A percentile compares a stretch with the other conserved stretches of the same genome.
Conservation (phyloP, 495 filamentous ascomycete species). For the Apiosordaria backusii region DNA sequence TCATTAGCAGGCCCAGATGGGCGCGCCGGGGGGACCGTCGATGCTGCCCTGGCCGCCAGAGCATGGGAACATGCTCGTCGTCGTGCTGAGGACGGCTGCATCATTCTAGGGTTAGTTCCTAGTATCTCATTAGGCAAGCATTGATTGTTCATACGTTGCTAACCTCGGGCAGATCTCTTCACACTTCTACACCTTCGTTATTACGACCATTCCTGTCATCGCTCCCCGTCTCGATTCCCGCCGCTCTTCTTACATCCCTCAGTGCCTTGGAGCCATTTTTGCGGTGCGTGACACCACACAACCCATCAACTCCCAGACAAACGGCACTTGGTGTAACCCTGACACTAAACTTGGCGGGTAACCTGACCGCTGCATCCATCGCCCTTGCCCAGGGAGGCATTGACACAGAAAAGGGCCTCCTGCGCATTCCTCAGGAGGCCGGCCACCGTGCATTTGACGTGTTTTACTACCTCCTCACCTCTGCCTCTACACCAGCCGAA, state of each 20-base stretch:
- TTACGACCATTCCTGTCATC: conserved; percentile 76
- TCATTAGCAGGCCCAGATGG: conserved; percentile 62
- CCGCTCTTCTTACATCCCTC: conserved; percentile 68
- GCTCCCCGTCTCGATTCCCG: conserved; percentile 73
- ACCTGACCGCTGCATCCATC: conserved; percentile 68
- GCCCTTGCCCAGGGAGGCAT: conserved; percentile 84
- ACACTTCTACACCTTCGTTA: conserved; percentile 81
- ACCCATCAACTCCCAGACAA: conserved; percentile 79
- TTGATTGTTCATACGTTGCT: conserved; percentile 3
- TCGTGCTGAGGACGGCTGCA: conserved; percentile 92
- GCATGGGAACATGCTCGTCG: conserved; percentile 97
- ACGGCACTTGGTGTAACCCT: conserved; percentile 75
- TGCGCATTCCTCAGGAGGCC: conserved; percentile 72
- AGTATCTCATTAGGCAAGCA: neutral
- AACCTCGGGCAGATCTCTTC: conserved; percentile 62
- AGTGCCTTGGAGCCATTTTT: conserved; percentile 80
- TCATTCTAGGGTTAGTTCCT: conserved; percentile 72
- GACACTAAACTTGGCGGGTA: conserved; percentile 76
- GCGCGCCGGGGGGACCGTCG: conserved; percentile 69
- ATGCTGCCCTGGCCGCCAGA: conserved; percentile 70
- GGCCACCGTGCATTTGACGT: conserved; percentile 96
- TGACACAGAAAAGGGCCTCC: conserved; percentile 74
- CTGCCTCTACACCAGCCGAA: conserved; percentile 84
- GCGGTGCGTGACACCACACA: conserved; percentile 79
- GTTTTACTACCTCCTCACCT: conserved; percentile 93